Percentiles rank a stretch among this genome's conserved stretches.
Conservation (phyloP, 352 stramenopile genomes). For the Phytopythium mirpurense region DNA sequence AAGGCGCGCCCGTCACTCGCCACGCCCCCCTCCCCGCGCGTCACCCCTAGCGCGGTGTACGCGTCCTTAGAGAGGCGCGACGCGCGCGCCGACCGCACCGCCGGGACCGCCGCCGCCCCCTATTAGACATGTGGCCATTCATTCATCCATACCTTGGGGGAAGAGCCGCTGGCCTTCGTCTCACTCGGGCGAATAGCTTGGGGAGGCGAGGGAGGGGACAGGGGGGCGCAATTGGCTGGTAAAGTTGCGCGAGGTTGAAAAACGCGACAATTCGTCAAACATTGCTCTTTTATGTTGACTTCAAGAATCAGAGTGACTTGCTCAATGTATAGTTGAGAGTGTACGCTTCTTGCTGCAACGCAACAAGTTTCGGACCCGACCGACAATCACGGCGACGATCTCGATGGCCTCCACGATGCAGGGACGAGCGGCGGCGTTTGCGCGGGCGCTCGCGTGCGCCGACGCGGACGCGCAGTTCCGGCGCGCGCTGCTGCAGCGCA, state of each 20-base stretch:
- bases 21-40: no score
- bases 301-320: background rate
- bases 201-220: no score
- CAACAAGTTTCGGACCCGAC: no score
- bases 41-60: no score
- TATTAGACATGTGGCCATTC: no score
- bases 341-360: no score
- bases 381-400: no score
- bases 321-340: background rate
- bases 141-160: background rate
- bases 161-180: background rate
- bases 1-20: no score
- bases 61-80: background rate
- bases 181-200: no score
- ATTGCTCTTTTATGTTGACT: background rate
- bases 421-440: conserved; percentile 8
- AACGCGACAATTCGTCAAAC: no score
- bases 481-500: conserved; percentile 15
- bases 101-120: background rate
- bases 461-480: conserved; percentile 40
- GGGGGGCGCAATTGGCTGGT: no score
- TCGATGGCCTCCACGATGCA: conserved; percentile 4
- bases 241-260: background rate
- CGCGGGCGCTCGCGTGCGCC: conserved; percentile 13
- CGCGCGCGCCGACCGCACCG: background rate